Evolutionary conservation across 2,329 filamentous ascomycete species (phyloP).

Genomic region (Fusarium mexicanum): DNA sequence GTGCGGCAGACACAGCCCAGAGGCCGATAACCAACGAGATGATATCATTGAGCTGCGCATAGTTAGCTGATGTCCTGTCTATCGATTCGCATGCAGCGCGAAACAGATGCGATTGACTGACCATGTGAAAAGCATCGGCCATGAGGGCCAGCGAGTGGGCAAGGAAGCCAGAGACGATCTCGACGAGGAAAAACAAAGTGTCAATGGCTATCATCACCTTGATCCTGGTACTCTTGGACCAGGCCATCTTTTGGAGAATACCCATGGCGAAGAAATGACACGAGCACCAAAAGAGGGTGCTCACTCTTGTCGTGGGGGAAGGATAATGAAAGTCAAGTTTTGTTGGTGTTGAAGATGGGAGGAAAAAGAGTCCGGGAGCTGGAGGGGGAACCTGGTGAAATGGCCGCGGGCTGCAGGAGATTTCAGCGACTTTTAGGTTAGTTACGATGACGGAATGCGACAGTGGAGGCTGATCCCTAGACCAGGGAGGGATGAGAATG

Average conservation of each 20-base stretch:
- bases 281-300: constrained; percentile 18
- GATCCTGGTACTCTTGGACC: constrained; percentile 93
- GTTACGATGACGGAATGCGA: constrained; percentile 41
- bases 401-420: constrained; percentile 25
- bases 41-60: constrained; percentile 86
- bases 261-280: constrained; percentile 41
- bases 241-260: constrained; percentile 69
- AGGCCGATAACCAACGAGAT: constrained; percentile 91
- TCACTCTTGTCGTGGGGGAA: background rate
- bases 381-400: background rate
- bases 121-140: constrained; percentile 99
- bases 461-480: constrained; percentile 16
- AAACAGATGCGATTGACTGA: constrained; percentile 52
- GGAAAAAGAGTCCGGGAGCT: background rate
- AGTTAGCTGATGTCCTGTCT: constrained; percentile 20
- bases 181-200: constrained; percentile 87
- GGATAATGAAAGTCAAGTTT: constrained; percentile 1
- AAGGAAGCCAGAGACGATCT: constrained; percentile 84
- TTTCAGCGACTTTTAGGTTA: constrained; percentile 26
- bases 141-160: constrained; percentile 93
- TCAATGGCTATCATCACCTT: constrained; percentile 93
- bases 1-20: constrained; percentile 93
- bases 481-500: background rate
- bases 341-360: constrained; percentile 7
- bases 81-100: background rate